These are phyloP conservation scores for Emmonsia crescens DNA, from an alignment of 2,329 filamentous ascomycete species.

Conservation along the genomic window DNA sequence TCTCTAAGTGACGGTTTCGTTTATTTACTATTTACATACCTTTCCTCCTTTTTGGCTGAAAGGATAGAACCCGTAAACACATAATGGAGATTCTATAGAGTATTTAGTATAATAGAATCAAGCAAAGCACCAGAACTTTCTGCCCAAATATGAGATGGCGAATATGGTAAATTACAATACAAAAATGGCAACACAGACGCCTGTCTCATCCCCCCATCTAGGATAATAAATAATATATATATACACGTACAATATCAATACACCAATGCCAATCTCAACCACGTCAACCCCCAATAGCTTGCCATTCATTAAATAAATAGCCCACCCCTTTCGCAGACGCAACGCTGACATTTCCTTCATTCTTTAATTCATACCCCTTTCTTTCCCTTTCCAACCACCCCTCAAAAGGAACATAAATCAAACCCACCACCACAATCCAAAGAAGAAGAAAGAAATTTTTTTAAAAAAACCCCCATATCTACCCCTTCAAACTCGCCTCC, in stretches of 20 bases:
- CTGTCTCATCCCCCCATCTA: background rate
- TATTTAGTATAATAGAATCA: too few relatives aligned
- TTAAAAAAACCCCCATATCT: constrained; percentile 12
- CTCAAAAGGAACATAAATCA: too few relatives aligned
- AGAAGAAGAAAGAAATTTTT: background rate
- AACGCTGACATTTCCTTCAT: background rate
- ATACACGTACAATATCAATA: background rate
- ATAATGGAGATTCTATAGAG: too few relatives aligned
- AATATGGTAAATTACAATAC: background rate
- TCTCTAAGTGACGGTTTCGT: too few relatives aligned
- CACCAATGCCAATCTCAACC: background rate
- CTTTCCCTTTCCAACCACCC: too few relatives aligned
- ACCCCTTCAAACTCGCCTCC: constrained; percentile 61
- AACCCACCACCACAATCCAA: background rate
- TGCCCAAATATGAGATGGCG: background rate
- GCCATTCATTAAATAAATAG: background rate
- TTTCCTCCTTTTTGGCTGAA: too few relatives aligned
- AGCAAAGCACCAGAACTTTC: too few relatives aligned
- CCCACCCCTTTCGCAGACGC: background rate
- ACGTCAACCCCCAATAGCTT: background rate
- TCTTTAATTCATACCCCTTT: background rate
- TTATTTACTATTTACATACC: too few relatives aligned
- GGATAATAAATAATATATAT: background rate
- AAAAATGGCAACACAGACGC: background rate
- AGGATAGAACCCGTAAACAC: too few relatives aligned